These are phyloP conservation scores for Sporobolomyces phaffii DNA, from an alignment of 768 basidiomycete genomes.

Conservation along the genomic window DNA sequence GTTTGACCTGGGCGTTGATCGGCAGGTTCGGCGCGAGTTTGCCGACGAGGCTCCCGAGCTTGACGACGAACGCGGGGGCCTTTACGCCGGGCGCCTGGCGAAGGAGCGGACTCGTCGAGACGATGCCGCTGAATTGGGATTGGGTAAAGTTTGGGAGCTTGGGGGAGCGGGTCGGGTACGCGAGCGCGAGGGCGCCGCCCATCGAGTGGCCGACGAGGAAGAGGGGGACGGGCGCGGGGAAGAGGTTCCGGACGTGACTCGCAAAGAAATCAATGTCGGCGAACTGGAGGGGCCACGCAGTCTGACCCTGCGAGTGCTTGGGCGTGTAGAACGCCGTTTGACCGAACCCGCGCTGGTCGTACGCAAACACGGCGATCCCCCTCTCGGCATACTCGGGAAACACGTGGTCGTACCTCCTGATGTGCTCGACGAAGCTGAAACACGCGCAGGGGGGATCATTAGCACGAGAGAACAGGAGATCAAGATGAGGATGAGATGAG, in stretches of 20 bases:
- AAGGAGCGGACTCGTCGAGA: conserved; percentile 25
- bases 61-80: conserved; percentile 8
- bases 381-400: conserved; percentile 33
- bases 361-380: conserved; percentile 39
- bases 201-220: conserved; percentile 29
- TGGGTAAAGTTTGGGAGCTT: neutral
- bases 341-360: conserved; percentile 42
- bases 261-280: conserved; percentile 38
- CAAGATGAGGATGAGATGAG: neutral
- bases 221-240: conserved; percentile 7
- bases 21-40: conserved; percentile 8
- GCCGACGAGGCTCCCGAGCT: conserved; percentile 21
- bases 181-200: conserved; percentile 36
- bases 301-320: conserved; percentile 30
- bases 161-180: conserved; percentile 16
- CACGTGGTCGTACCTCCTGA: conserved; percentile 39
- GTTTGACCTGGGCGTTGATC: conserved; percentile 22
- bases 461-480: neutral
- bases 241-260: neutral
- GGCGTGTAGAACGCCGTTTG: conserved; percentile 30
- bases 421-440: conserved; percentile 37
- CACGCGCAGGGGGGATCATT: neutral
- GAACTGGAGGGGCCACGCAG: conserved; percentile 31
- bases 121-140: conserved; percentile 9
- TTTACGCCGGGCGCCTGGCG: conserved; percentile 19